Percentiles rank a stretch among this genome's conserved stretches.
Conservation (phyloP, 768 basidiomycete species). For the Hemileccinum rubropunctum region DNA sequence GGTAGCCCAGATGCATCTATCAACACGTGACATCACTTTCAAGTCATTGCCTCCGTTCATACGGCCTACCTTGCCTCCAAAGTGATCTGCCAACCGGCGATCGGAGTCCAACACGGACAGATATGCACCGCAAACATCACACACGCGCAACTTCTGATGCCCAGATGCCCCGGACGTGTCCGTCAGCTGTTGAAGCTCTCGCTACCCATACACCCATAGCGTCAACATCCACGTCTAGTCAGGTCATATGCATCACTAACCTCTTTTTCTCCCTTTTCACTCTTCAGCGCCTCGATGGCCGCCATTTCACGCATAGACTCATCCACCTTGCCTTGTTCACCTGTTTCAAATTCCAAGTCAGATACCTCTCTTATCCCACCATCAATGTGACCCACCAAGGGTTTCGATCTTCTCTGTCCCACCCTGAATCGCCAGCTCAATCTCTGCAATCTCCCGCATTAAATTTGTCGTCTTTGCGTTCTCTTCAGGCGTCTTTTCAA, state of each 20-base stretch:
- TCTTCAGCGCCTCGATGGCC: constrained; percentile 96
- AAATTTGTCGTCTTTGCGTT: constrained; percentile 98
- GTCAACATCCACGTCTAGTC: constrained; percentile 2
- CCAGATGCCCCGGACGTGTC: constrained; percentile 98
- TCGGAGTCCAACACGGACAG: constrained; percentile 97
- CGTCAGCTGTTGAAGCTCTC: constrained; percentile 92
- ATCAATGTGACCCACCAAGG: constrained; percentile 54
- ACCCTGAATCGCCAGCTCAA: constrained; percentile 97
- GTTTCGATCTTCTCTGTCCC: constrained; percentile 98
- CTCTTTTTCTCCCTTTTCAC: constrained; percentile 95
- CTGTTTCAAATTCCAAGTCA: constrained; percentile 37
- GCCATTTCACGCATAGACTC: constrained; percentile 98
- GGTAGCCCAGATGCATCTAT: constrained; percentile 99
- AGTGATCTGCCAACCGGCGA: constrained; percentile 97
- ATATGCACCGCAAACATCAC: constrained; percentile 99
- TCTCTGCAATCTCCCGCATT: constrained; percentile 99
- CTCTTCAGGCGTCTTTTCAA: constrained; percentile 99
- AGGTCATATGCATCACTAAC: constrained; percentile 34
- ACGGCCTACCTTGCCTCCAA: constrained; percentile 90
- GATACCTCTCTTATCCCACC: not conserved
- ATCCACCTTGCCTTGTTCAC: constrained; percentile 98
- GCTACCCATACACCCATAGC: no score
- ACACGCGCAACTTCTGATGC: constrained; percentile 99
- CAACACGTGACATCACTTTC: constrained; percentile 30
- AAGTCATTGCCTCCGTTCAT: constrained; percentile 16